phyloP scores from a whole-genome alignment of 306 rosid genomes.

The Abrus pulchellus region DNA sequence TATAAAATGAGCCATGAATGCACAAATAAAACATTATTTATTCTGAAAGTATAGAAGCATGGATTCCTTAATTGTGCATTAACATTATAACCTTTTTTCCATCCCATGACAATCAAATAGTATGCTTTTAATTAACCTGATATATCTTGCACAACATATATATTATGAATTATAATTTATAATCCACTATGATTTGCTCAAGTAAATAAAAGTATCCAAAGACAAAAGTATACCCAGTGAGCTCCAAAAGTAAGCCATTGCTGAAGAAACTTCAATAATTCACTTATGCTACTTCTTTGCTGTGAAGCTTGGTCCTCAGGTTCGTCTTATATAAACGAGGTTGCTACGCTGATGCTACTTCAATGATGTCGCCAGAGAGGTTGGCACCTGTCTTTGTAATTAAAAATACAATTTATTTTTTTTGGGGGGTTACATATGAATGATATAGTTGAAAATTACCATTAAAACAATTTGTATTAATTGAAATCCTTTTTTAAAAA shows the following conservation, averaged over 20 bases:
- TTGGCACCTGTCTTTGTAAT: not conserved
- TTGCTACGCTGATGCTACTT: too few species aligned
- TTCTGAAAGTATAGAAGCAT: not conserved
- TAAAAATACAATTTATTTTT: not conserved
- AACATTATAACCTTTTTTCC: not conserved
- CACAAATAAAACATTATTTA: not conserved
- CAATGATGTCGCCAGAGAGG: not conserved
- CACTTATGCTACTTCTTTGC: not conserved
- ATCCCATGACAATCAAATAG: not conserved
- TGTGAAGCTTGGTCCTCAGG: not conserved
- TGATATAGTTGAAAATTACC: too few species aligned
- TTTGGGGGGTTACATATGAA: too few species aligned
- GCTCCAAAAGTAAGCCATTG: constrained; percentile 20
- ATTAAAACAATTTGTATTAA: too few species aligned
- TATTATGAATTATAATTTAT: not conserved
- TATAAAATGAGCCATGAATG: constrained; percentile 1
- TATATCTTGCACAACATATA: not conserved
- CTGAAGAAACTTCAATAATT: not conserved
- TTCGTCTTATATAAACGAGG: too few species aligned
- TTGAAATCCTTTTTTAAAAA: too few species aligned
- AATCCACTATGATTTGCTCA: not conserved
- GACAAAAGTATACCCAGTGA: not conserved
- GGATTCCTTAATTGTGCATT: not conserved
- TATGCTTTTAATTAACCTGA: not conserved
- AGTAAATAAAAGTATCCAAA: too few species aligned